A percentile compares a stretch with the other conserved stretches of the same genome.
phyloP scores from a whole-genome alignment of 2,329 filamentous ascomycete species.

The Beauveria sp. region DNA sequence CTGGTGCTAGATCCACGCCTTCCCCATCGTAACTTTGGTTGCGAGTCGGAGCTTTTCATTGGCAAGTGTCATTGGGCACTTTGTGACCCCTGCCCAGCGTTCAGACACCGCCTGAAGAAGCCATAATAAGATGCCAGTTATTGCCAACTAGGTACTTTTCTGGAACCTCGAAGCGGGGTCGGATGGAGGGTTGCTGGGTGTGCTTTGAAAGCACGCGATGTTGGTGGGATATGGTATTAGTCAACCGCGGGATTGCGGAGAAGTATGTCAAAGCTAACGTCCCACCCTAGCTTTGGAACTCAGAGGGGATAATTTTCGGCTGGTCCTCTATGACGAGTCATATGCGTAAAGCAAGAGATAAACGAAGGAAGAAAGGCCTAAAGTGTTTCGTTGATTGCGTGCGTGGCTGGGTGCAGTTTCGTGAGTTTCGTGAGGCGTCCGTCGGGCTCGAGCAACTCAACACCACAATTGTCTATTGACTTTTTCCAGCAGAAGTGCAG shows the following conservation, averaged over 20 bases:
- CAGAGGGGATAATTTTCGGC: no score
- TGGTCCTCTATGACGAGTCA: no score
- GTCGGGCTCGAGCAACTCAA: neutral
- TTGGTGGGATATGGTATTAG: slow-evolving; percentile 5
- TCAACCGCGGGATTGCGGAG: neutral
- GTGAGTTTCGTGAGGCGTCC: no score
- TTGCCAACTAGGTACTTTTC: neutral
- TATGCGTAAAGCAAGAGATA: no score
- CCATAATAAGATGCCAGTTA: neutral
- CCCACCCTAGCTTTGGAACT: neutral
- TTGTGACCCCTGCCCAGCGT: no score
- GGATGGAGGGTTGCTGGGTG: neutral
- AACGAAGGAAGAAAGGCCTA: no score
- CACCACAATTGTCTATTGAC: neutral
- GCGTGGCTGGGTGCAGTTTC: no score
- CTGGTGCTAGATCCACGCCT: neutral
- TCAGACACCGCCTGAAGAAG: neutral
- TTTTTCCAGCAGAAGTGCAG: neutral
- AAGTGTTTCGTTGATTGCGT: no score
- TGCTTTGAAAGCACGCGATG: neutral
- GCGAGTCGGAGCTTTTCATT: neutral
- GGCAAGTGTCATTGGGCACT: no score
- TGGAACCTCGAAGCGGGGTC: neutral
- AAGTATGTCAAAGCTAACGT: neutral
- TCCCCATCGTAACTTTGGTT: neutral